A percentile compares a stretch with the other conserved stretches of the same genome.
Evolutionary conservation across 106 monocot species (phyloP).

Genomic region (Dendrobium huoshanense): DNA sequence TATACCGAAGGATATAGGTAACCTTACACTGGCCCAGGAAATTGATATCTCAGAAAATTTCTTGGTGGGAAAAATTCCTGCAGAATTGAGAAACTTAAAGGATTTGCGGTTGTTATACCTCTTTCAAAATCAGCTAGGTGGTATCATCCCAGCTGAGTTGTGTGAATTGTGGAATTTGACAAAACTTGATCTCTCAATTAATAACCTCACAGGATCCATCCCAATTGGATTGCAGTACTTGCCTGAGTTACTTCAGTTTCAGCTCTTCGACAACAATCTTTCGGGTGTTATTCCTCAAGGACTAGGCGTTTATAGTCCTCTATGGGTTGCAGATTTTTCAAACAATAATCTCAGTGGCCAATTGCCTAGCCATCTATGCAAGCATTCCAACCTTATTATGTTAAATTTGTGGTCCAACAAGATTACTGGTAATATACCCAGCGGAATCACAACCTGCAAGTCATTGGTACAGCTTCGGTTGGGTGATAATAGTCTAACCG

Average conservation of each 20-base stretch:
- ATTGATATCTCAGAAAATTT: slow-evolving; percentile 92
- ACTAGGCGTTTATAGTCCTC: slow-evolving; percentile 66
- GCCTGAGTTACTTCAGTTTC: slow-evolving; percentile 52
- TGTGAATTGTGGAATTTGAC: slow-evolving; percentile 54
- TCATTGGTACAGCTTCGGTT: slow-evolving; percentile 82
- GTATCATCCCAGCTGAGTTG: slow-evolving; percentile 63
- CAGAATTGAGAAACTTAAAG: slow-evolving; percentile 50
- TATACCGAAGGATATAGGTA: slow-evolving; percentile 67
- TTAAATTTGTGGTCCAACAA: slow-evolving; percentile 73
- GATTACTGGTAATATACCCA: slow-evolving; percentile 73
- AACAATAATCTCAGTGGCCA: slow-evolving; percentile 70
- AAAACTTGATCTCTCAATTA: slow-evolving; percentile 91
- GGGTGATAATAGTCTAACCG: slow-evolving; percentile 66
- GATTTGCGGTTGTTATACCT: slow-evolving; percentile 58
- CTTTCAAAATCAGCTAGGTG: slow-evolving; percentile 73
- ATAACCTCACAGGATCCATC: slow-evolving; percentile 57
- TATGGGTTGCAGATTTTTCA: slow-evolving; percentile 91
- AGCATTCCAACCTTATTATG: slow-evolving; percentile 61
- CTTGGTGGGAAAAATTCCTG: slow-evolving; percentile 62
- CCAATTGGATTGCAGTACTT: slow-evolving; percentile 71
- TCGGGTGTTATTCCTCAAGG: slow-evolving; percentile 62
- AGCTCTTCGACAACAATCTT: slow-evolving; percentile 73
- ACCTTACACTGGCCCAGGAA: slow-evolving; percentile 44
- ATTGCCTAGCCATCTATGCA: slow-evolving; percentile 67
- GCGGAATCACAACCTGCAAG: slow-evolving; percentile 52